phyloP scores from a whole-genome alignment of 495 filamentous ascomycete species.

The Tuber umbilicatum region DNA sequence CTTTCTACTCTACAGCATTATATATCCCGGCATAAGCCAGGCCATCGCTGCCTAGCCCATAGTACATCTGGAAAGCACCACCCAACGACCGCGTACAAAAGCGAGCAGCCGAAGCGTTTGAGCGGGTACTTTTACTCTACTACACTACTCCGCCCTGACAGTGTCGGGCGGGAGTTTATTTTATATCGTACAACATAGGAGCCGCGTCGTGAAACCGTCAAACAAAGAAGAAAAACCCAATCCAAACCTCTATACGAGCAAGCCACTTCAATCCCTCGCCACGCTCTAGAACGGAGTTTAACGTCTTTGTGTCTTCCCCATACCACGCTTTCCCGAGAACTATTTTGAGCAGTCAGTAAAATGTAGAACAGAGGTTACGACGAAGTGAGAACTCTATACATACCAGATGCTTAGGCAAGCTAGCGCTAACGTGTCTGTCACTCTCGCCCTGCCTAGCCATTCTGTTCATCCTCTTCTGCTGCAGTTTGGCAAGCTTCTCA shows the following conservation, averaged over 20 bases:
- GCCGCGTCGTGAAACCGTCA: conserved; percentile 13
- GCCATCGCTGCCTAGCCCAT: too few species aligned
- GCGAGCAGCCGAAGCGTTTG: too few species aligned
- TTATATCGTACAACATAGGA: conserved; percentile 2
- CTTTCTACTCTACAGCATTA: too few species aligned
- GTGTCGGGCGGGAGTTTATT: not conserved
- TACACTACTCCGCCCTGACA: not conserved
- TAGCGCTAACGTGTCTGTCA: conserved; percentile 78
- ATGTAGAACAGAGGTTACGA: not conserved
- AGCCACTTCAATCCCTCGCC: not conserved
- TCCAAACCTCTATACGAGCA: conserved; percentile 24
- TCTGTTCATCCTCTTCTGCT: conserved; percentile 97
- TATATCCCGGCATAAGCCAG: too few species aligned
- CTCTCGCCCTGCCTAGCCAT: conserved; percentile 95
- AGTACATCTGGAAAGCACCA: too few species aligned
- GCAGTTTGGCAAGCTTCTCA: conserved; percentile 75
- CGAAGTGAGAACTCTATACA: not conserved
- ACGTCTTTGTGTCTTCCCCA: conserved; percentile 53
- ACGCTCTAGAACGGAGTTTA: conserved; percentile 30
- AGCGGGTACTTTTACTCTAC: not conserved
- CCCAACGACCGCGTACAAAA: too few species aligned
- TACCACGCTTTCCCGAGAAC: conserved; percentile 55
- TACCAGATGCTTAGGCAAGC: conserved; percentile 88
- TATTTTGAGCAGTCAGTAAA: conserved; percentile 43
- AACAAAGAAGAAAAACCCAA: conserved; percentile 9